Evolutionary conservation across 2,329 filamentous ascomycete genomes (phyloP).

Genomic region (Talaromyces islandicus): DNA sequence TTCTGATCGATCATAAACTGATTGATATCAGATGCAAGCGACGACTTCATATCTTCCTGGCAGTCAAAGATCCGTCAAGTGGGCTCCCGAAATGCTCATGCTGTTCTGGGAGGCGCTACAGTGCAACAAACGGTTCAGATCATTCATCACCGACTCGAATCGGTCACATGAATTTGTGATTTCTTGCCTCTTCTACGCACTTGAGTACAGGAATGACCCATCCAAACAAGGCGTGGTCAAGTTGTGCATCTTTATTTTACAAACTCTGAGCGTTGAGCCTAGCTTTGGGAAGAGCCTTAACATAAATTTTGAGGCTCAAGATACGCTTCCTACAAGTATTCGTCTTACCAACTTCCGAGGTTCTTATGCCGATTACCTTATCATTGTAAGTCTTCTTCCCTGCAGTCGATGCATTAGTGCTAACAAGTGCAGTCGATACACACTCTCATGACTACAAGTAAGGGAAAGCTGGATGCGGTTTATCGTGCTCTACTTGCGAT

Average conservation of each 20-base stretch:
- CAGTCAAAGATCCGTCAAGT: constrained; percentile 71
- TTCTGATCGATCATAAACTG: constrained; percentile 13
- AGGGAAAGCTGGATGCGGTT: constrained; percentile 82
- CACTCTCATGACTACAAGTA: constrained; percentile 81
- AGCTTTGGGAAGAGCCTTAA: constrained; percentile 89
- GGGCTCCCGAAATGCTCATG: constrained; percentile 93
- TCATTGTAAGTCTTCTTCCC: constrained; percentile 54
- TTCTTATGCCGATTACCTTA: constrained; percentile 87
- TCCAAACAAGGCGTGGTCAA: constrained; percentile 87
- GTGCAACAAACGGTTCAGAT: constrained; percentile 94
- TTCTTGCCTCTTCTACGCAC: constrained; percentile 82
- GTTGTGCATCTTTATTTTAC: constrained; percentile 95
- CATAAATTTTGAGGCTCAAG: constrained; percentile 79
- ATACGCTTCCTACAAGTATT: constrained; percentile 76
- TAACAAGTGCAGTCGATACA: constrained; percentile 67
- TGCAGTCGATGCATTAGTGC: constrained; percentile 2
- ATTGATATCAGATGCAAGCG: constrained; percentile 59
- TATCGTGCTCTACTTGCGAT: constrained; percentile 89
- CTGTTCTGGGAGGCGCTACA: constrained; percentile 96
- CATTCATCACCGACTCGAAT: constrained; percentile 95
- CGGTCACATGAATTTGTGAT: constrained; percentile 89
- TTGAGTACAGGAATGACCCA: constrained; percentile 79
- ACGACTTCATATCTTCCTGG: constrained; percentile 85
- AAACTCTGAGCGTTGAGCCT: constrained; percentile 88
- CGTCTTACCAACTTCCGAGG: constrained; percentile 79